Conservation (phyloP, 805 yeast species). For the Saturnispora saitoi region DNA sequence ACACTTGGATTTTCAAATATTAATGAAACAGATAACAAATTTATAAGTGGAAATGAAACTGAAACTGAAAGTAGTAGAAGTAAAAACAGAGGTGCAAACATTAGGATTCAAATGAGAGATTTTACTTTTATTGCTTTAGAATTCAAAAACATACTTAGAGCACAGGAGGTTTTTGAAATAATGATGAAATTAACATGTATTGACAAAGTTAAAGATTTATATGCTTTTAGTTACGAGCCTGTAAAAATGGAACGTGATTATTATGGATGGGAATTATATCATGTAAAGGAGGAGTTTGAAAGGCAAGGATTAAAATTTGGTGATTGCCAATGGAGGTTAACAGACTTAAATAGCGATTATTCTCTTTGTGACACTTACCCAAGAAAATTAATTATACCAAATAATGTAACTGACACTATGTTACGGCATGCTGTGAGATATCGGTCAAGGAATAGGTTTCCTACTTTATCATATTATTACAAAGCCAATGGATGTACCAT, state of each 20-base stretch:
- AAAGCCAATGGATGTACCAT: conserved; percentile 64
- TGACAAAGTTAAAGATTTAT: conserved; percentile 46
- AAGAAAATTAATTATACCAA: conserved; percentile 55
- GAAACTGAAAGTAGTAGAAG: conserved; percentile 1
- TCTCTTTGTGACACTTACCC: conserved; percentile 75
- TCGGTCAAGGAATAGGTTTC: conserved; percentile 79
- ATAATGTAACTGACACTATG: conserved; percentile 71
- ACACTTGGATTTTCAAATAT: conserved; percentile 5
- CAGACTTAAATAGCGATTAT: conserved; percentile 56
- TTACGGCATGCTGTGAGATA: conserved; percentile 76
- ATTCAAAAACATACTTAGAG: conserved; percentile 48
- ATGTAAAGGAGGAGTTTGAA: conserved; percentile 52
- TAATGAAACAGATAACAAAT: not conserved
- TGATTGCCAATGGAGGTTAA: conserved; percentile 52
- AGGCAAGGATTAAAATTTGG: conserved; percentile 46
- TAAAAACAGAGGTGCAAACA: conserved; percentile 34
- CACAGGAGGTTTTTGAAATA: conserved; percentile 66
- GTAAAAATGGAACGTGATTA: conserved; percentile 55
- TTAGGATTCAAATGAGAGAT: conserved; percentile 75
- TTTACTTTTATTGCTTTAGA: conserved; percentile 76
- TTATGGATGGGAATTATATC: conserved; percentile 68
- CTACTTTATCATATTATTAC: conserved; percentile 72
- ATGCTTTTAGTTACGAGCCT: conserved; percentile 78
- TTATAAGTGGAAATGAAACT: not conserved
- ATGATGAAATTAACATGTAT: conserved; percentile 58